Evolutionary conservation across 768 basidiomycete species (phyloP), one percentile per base, ranked within the genome.

Genomic region (Suillus lakei): DNA sequence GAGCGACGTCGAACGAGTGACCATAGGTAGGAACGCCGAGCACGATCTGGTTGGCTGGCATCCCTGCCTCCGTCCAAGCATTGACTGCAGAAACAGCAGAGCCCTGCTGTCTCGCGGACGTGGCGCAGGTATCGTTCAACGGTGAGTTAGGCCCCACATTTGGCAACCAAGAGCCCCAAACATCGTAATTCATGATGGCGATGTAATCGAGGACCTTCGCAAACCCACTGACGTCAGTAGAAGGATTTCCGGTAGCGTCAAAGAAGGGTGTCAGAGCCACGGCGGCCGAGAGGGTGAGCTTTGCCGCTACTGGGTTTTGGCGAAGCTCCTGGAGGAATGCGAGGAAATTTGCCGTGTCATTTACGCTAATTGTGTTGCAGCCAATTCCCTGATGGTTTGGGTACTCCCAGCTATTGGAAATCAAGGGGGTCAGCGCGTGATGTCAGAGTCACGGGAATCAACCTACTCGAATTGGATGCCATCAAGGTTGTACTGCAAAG

Each of bases 21-120:
- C 94, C 94, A 77, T 94, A 96, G 5, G 89, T 78, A 10, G 94
- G 86, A 3, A 96, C 87, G 59, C 92, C 94, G 9, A 98, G 85
- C 16, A 94, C 86, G 66, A 96, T 91, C 78, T 90, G 74, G 64
- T 68, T 2, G n/a, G 77, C 73, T 1, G 94, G 92, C 71, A 97
- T 89, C 5, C 93, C 92, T 48, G 95, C 94, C 1, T 75, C 70
- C 1, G 80, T 85, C 96, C 95, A 98, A 0, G 85, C 84, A 7
- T 80, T 73, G 59, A 98, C 84, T 13, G 91, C 88, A 3, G 87
- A 88, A 34, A 85, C 83, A 3, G 91, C 95, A 61, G 93, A 96
- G 5, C 95, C 93, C n/a, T 77, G 74, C 58, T 86, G 90, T 66
- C 89, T 79, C 5, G 77, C 78, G 0, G 83, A 67, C 46, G 86